Conservation (phyloP, 2,329 filamentous ascomycete species). For the Calonectria leucothoes region DNA sequence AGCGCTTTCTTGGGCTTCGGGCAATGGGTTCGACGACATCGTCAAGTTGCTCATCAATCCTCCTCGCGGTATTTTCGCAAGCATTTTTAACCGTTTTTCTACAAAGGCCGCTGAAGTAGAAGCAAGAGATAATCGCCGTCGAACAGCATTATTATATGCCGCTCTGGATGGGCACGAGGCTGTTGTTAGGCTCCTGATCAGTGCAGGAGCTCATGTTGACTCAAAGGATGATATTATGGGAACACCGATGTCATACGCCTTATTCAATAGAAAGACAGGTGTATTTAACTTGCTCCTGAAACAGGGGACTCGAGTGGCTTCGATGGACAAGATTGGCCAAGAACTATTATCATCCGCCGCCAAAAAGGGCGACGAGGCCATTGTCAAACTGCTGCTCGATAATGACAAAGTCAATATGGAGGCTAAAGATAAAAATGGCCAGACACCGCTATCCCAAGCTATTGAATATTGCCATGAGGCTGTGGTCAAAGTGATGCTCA, state of each 20-base stretch:
- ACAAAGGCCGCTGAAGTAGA: constrained; percentile 13
- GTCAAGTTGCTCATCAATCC: constrained; percentile 3
- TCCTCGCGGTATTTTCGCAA: background rate
- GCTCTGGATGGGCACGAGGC: constrained; percentile 8
- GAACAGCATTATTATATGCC: constrained; percentile 6
- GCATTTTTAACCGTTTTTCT: background rate
- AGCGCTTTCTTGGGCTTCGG: constrained; percentile 16
- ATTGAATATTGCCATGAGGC: constrained; percentile 11
- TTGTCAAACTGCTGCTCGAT: too few relatives aligned
- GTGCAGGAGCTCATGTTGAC: background rate
- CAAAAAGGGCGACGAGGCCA: too few relatives aligned
- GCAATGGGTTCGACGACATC: constrained; percentile 7
- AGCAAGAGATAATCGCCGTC: background rate
- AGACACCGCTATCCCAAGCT: constrained; percentile 1
- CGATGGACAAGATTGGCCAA: too few relatives aligned
- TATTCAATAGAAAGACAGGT: background rate
- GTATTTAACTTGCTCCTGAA: too few relatives aligned
- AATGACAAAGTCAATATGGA: background rate
- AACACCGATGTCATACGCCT: constrained; percentile 8
- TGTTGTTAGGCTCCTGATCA: constrained; percentile 8
- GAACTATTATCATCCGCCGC: too few relatives aligned
- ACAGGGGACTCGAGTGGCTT: too few relatives aligned
- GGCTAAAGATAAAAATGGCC: background rate
- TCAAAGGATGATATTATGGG: constrained; percentile 5
- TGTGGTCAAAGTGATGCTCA: background rate